A percentile compares a stretch with the other conserved stretches of the same genome.
These are phyloP conservation scores for Pestalotiopsis sp. DNA, from an alignment of 2,329 filamentous ascomycete species.

Conservation along the genomic window DNA sequence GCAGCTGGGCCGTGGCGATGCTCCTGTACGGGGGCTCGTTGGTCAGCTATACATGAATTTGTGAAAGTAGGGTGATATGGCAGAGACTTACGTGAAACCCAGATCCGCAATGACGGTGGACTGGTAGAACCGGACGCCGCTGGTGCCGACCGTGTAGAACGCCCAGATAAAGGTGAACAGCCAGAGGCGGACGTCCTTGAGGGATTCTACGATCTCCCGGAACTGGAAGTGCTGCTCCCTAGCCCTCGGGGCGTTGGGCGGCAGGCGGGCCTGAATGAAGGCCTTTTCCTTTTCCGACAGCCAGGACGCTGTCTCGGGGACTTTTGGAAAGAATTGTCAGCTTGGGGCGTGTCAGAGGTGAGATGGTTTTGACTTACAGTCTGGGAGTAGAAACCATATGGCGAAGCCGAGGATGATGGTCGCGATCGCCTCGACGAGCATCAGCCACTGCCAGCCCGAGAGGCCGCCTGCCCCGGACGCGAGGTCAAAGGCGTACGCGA, in stretches of 20 bases:
- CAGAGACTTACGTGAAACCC: constrained; percentile 39
- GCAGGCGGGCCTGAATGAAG: constrained; percentile 44
- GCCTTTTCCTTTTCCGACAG: constrained; percentile 39
- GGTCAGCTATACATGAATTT: not conserved
- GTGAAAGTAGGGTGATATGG: not conserved
- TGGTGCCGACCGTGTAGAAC: constrained; percentile 46
- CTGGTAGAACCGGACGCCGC: constrained; percentile 44
- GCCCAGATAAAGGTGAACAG: constrained; percentile 48
- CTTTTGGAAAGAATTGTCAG: constrained; percentile 10
- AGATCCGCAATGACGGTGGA: constrained; percentile 41
- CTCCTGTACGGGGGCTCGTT: constrained; percentile 26
- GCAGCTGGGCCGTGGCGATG: constrained; percentile 48
- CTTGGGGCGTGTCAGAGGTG: too few species aligned
- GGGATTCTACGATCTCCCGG: constrained; percentile 36
- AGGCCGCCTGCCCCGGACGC: constrained; percentile 26
- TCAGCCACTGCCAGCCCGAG: constrained; percentile 36
- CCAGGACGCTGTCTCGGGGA: constrained; percentile 31
- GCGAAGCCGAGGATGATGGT: constrained; percentile 47
- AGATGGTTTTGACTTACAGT: constrained; percentile 39
- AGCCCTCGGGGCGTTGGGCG: constrained; percentile 41
- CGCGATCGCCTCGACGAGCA: constrained; percentile 45
- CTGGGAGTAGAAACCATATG: constrained; percentile 55
- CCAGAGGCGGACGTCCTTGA: constrained; percentile 44
- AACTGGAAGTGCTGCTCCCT: constrained; percentile 40
- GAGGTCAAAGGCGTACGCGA: constrained; percentile 24